Percentiles rank a stretch among this genome's conserved stretches.
Conservation (phyloP, 2,329 filamentous ascomycete genomes). For the Botrytis fragariae region DNA sequence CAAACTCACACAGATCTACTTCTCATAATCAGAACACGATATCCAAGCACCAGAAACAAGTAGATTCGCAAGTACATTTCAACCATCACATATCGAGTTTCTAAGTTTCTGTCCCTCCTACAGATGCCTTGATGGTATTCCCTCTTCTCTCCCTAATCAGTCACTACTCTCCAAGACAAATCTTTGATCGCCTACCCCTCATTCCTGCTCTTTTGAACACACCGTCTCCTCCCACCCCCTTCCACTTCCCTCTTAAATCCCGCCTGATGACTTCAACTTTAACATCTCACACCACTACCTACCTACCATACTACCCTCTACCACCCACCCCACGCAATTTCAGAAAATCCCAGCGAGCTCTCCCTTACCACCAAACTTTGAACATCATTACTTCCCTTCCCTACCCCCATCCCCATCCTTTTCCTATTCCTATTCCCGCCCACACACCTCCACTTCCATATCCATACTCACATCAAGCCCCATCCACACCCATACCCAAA, state of each 20-base stretch:
- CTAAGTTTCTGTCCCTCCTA: background rate
- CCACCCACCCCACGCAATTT: too few species aligned
- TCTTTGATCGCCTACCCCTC: background rate
- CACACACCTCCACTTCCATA: too few species aligned
- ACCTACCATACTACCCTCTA: too few species aligned
- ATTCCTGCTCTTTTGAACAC: background rate
- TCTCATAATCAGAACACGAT: background rate
- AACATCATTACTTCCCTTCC: too few species aligned
- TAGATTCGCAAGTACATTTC: background rate
- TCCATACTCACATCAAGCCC: too few species aligned
- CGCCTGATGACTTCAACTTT: background rate
- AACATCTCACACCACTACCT: background rate
- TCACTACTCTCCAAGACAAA: background rate
- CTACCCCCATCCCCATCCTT: too few species aligned
- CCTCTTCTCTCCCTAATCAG: too few species aligned
- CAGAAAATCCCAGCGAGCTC: too few species aligned
- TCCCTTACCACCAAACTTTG: too few species aligned
- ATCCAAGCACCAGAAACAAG: background rate
- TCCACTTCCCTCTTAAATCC: background rate
- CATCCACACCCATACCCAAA: too few species aligned
- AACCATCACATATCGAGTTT: background rate
- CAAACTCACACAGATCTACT: background rate
- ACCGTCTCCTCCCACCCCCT: too few species aligned
- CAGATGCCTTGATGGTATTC: background rate
- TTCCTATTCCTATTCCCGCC: too few species aligned